Percentiles rank a stretch among this genome's conserved stretches.
Evolutionary conservation across 306 rosid genomes (phyloP).

Genomic region (Prunus mume): DNA sequence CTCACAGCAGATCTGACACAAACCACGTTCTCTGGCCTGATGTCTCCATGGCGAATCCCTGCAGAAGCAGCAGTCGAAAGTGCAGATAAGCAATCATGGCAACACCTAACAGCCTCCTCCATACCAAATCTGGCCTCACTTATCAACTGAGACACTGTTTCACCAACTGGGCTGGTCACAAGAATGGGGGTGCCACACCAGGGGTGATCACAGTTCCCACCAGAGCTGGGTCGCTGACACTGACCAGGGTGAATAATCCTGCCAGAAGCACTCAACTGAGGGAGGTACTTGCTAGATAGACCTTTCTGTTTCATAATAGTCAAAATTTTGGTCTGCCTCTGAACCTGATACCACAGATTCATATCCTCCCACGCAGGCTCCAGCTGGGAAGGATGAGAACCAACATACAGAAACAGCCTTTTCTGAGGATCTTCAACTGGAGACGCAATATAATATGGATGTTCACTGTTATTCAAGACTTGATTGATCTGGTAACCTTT

Average conservation of each 20-base stretch:
- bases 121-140: slow-evolving; percentile 60
- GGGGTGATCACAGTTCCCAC: slow-evolving; percentile 92
- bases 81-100: slow-evolving; percentile 94
- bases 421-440: slow-evolving; percentile 79
- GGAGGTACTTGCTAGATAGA: slow-evolving; percentile 77
- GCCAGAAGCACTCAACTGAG: slow-evolving; percentile 83
- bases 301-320: slow-evolving; percentile 89
- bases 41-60: slow-evolving; percentile 92
- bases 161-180: slow-evolving; percentile 87
- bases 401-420: slow-evolving; percentile 69
- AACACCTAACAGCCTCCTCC: slow-evolving; percentile 82
- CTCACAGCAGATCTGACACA: slow-evolving; percentile 54
- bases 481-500: slow-evolving; percentile 83
- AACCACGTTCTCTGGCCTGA: slow-evolving; percentile 85
- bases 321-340: slow-evolving; percentile 90
- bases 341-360: slow-evolving; percentile 98
- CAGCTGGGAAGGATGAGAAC: slow-evolving; percentile 83
- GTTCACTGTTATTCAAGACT: slow-evolving; percentile 48
- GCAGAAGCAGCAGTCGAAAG: slow-evolving; percentile 74
- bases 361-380: slow-evolving; percentile 99
- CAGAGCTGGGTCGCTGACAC: slow-evolving; percentile 77
- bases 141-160: slow-evolving; percentile 73
- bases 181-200: slow-evolving; percentile 99
- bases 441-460: slow-evolving; percentile 68
- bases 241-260: slow-evolving; percentile 94